Percentiles rank a stretch among this genome's conserved stretches.
phyloP scores from a whole-genome alignment of 345 rosid species.

The Citrus maxima region DNA sequence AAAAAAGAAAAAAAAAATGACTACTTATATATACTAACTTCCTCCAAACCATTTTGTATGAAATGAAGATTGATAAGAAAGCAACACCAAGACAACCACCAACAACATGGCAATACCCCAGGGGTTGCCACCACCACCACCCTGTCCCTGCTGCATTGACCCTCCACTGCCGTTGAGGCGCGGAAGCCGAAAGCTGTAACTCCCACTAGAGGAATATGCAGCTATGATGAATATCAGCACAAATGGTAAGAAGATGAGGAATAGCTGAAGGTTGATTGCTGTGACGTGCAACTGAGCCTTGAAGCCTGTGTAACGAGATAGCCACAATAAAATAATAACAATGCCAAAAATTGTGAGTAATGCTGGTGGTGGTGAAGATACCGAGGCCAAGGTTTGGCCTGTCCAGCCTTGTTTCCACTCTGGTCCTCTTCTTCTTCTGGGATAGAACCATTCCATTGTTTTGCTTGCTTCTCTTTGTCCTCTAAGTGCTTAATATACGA shows the following conservation, averaged over 20 bases:
- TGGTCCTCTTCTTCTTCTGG: slow-evolving; percentile 55
- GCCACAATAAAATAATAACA: slow-evolving; percentile 44
- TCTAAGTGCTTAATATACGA: neutral
- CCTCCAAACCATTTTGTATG: slow-evolving; percentile 53
- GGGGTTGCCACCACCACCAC: slow-evolving; percentile 31
- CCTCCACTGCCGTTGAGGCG: neutral
- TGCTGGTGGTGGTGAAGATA: slow-evolving; percentile 38
- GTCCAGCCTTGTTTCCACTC: slow-evolving; percentile 59
- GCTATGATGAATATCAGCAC: slow-evolving; percentile 31
- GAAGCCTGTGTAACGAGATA: slow-evolving; percentile 26
- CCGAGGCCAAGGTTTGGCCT: slow-evolving; percentile 33
- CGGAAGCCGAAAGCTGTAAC: slow-evolving; percentile 16
- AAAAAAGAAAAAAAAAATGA: neutral
- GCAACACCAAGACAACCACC: slow-evolving; percentile 35
- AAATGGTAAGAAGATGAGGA: slow-evolving; percentile 35
- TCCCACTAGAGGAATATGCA: slow-evolving; percentile 18
- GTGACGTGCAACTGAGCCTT: slow-evolving; percentile 33
- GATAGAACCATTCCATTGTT: slow-evolving; percentile 53
- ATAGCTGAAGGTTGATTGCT: slow-evolving; percentile 33
- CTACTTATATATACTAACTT: slow-evolving; percentile 5
- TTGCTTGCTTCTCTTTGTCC: neutral
- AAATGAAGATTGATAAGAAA: slow-evolving; percentile 52
- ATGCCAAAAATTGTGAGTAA: slow-evolving; percentile 46
- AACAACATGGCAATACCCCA: slow-evolving; percentile 44
- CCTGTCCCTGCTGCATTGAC: neutral